Evolutionary conservation across 805 yeast species (phyloP), one percentile per base, ranked within the genome.

Genomic region (Clavispora vitiphila): DNA sequence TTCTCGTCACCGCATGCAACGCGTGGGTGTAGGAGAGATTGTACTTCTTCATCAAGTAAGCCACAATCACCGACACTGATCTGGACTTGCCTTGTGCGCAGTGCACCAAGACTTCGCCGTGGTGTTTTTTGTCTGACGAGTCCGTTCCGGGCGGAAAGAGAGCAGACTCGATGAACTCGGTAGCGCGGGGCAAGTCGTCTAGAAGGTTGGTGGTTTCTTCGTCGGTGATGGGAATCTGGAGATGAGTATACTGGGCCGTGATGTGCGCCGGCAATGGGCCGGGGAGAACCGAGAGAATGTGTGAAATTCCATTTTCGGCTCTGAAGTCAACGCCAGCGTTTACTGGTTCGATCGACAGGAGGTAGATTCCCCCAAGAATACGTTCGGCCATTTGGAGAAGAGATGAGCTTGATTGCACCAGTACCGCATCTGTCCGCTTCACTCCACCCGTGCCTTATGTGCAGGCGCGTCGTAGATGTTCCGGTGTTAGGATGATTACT

Each of bases 281-380:
- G 36, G 78, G 77, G 16, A 88, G 63, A 1, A 83, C 74, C 0
- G 96, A 82, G 18, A 91, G 59, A 9, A 93, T 77, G 56, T 84
- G 87, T 0, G 87, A 75, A 34, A 93, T 81, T 8, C 77, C 74
- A 50, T 72, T 64, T 18, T 76, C 69, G 18, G 67, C 66, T 23
- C 61, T 63, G 34, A 86, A 61, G 34, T 83, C 79, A 11, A 70
- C 61, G 8, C 36, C 36, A 8, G 35, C 39, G 12, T 74, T 64
- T 18, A 89, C 64, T 0, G 96, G 85, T 38, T 76, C 77, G 16
- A 83, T 67, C 1, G 93, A 78, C 4, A 96, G 89, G 12, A 91
- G 61, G 62, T 80, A 86, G 2, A 91, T 73, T 8, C 82, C 81
- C 20, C 95, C 95, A n/a, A 86, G 61, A n/a, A 89, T 74, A 54